Base-by-base conservation (phyloP, 192 early-diverging fungal species). In the Backusella tuberculispora region DNA sequence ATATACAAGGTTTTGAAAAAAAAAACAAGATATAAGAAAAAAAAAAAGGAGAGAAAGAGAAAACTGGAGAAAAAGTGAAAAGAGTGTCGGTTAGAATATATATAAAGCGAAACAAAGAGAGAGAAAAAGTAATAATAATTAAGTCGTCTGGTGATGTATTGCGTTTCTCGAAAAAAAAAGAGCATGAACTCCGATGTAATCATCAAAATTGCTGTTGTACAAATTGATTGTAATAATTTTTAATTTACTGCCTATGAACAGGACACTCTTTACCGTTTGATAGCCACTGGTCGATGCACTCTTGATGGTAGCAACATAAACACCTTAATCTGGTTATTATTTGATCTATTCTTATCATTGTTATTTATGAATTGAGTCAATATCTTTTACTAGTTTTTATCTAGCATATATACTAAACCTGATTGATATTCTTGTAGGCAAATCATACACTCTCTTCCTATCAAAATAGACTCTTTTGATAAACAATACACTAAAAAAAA, bases 371-470 rank as follows among this genome's bases (percentile, higher is more conserved):
- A 2, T 34, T 2, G 29, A 34, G 29, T 34, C 29, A 34, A 34
- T 26, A 56, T 26, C n/a, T 60, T 7, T 26, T 21, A 60, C 10
- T 26, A 10, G 21, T 60, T 60, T 19, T 12, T 60, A 60, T 60
- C 24, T 12, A 5, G 5, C 9, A 5, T 26, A 3, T 50, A 50
- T 26, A 40, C 53, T 42, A 77, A 10, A 83, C 92, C 93, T 43
- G 86, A 72, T 71, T 85, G 85, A 88, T 93, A 96, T 76, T 97
- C 96, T 67, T 96, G 93, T 83, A 97, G 93, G 80, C 96, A 97
- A 63, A 97, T 97, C 0, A 91, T 85, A 79, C 96, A 97, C 73
- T 97, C 96, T 79, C 88, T 86, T 40, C 89, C 92, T 66, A 92
- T 79, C 74, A 91, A 66, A n/a, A 86, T 84, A 14, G 88, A 88